Conservation (phyloP, 179 eudicot genomes). For the Dionaea muscipula region DNA sequence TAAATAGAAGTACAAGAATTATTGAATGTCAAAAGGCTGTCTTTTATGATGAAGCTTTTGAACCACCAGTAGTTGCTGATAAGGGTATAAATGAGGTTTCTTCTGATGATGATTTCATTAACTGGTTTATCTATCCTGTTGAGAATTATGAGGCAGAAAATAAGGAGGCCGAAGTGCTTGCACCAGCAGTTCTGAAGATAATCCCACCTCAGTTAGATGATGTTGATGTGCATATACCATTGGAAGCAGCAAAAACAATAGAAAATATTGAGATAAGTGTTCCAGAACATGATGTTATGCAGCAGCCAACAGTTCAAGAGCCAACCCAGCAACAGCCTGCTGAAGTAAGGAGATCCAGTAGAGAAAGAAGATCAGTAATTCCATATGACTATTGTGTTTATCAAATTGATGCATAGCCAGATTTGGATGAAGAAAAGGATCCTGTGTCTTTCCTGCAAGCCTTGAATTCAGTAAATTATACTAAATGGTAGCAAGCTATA, state of each 20-base stretch:
- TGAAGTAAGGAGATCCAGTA: not conserved
- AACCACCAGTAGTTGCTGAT: not conserved
- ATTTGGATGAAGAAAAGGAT: conserved; percentile 1
- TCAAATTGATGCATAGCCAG: conserved; percentile 1
- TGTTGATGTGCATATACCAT: too few species aligned
- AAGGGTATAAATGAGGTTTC: not conserved
- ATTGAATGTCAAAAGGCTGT: not conserved
- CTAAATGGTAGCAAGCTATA: conserved; percentile 4
- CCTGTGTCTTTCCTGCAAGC: not conserved
- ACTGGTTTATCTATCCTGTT: too few species aligned
- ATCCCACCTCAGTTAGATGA: too few species aligned
- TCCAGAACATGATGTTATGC: too few species aligned
- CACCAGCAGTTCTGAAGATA: too few species aligned
- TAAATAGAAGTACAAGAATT: not conserved
- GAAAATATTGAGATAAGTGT: too few species aligned
- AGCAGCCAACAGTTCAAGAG: too few species aligned
- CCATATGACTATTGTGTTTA: conserved; percentile 7
- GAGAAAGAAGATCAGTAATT: not conserved
- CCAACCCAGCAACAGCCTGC: too few species aligned
- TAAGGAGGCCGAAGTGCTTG: too few species aligned
- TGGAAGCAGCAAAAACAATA: too few species aligned
- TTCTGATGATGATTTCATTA: not conserved
- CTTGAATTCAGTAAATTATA: conserved; percentile 1
- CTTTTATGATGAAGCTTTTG: not conserved
- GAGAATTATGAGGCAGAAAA: too few species aligned